Percentiles rank a stretch among this genome's conserved stretches.
Evolutionary conservation across 2,329 filamentous ascomycete species (phyloP).

Genomic region (Aureobasidium zeae): DNA sequence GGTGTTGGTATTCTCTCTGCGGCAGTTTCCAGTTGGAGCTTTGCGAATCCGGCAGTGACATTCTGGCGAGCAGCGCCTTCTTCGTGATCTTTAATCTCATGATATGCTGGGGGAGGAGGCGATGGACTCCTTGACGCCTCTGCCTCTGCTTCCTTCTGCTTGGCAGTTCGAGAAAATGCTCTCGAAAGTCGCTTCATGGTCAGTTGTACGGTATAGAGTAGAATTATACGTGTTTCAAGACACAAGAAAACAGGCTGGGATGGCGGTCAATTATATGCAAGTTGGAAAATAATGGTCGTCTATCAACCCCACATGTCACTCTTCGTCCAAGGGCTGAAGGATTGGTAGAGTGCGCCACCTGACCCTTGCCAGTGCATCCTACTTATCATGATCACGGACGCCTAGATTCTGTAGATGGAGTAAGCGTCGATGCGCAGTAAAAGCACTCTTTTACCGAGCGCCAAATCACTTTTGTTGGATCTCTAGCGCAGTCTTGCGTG

Average conservation of each 20-base stretch:
- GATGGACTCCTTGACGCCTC: slow-evolving; percentile 19
- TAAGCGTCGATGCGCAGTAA: not conserved
- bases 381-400: no score
- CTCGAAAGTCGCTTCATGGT: slow-evolving; percentile 22
- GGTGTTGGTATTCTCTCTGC: slow-evolving; percentile 16
- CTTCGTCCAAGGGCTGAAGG: no score
- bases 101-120: slow-evolving; percentile 20
- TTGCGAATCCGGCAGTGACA: slow-evolving; percentile 22
- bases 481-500: no score
- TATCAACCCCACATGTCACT: not conserved
- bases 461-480: no score
- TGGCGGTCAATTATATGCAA: not conserved
- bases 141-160: slow-evolving; percentile 25
- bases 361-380: slow-evolving; percentile 1
- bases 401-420: not conserved
- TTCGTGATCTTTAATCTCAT: slow-evolving; percentile 15
- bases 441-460: no score
- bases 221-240: no score
- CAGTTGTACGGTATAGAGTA: not conserved
- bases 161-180: slow-evolving; percentile 20
- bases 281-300: not conserved
- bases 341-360: not conserved
- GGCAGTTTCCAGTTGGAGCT: not conserved
- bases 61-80: slow-evolving; percentile 21
- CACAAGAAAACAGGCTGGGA: no score